Evolutionary conservation across 202 grass and related monocot genomes (phyloP).

Genomic region (Zoysia matrella): DNA sequence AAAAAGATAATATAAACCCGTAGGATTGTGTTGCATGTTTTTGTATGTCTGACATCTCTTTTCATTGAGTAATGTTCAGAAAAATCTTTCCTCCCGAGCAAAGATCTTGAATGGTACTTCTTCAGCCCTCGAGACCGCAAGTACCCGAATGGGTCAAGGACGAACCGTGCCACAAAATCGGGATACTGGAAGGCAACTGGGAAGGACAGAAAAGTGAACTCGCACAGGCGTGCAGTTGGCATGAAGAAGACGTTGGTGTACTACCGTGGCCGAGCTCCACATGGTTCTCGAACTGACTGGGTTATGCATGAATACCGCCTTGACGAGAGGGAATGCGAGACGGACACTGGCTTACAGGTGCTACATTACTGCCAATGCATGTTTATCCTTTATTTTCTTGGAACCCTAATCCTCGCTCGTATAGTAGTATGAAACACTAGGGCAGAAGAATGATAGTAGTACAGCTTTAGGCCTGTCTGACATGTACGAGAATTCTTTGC

Average conservation of each 20-base stretch:
- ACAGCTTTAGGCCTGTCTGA: constrained; percentile 18
- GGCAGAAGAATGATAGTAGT: neutral
- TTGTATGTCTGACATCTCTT: constrained; percentile 26
- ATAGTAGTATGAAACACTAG: neutral
- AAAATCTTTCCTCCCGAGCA: constrained; percentile 97
- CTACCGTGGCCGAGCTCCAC: constrained; percentile 26
- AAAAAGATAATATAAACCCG: neutral
- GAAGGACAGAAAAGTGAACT: constrained; percentile 87
- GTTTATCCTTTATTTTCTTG: neutral
- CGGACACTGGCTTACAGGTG: constrained; percentile 5
- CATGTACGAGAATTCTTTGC: neutral
- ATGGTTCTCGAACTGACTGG: constrained; percentile 83
- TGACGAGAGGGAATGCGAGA: constrained; percentile 90
- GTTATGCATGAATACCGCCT: constrained; percentile 99
- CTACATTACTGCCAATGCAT: too few species aligned
- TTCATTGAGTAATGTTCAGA: constrained; percentile 47
- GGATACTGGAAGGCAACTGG: constrained; percentile 99
- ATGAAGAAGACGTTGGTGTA: constrained; percentile 98
- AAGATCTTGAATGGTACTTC: constrained; percentile 99
- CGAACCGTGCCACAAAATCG: constrained; percentile 91
- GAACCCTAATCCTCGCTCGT: constrained; percentile 14
- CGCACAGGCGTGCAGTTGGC: constrained; percentile 73
- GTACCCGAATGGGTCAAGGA: constrained; percentile 95
- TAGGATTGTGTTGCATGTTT: neutral
- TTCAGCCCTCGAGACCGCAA: constrained; percentile 97